Percentiles rank a stretch among this genome's conserved stretches.
phyloP scores from a whole-genome alignment of 495 filamentous ascomycete genomes.

The Penicillium malachiteum region DNA sequence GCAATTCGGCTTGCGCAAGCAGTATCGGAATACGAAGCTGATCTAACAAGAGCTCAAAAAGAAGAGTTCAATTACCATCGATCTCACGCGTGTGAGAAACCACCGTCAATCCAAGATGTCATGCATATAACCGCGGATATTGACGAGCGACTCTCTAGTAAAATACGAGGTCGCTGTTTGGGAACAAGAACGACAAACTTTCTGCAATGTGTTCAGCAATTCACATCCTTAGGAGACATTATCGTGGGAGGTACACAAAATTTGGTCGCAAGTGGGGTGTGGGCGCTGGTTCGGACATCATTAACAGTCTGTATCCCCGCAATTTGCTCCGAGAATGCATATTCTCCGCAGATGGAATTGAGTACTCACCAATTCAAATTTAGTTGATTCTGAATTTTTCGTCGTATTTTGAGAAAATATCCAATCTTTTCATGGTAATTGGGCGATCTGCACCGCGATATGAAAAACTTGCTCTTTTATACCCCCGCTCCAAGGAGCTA shows the following conservation, averaged over 20 bases:
- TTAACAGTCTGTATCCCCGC: conserved; percentile 29
- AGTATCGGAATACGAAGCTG: conserved; percentile 37
- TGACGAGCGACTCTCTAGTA: conserved; percentile 18
- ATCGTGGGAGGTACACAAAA: conserved; percentile 44
- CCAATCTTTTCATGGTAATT: conserved; percentile 39
- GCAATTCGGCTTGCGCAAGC: conserved; percentile 40
- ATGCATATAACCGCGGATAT: conserved; percentile 45
- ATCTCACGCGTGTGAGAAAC: conserved; percentile 18
- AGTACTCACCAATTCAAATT: no score
- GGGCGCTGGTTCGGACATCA: conserved; percentile 40
- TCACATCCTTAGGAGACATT: conserved; percentile 42
- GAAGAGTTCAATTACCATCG: conserved; percentile 23
- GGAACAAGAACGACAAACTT: conserved; percentile 42
- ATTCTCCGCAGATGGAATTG: neutral
- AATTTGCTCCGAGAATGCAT: neutral
- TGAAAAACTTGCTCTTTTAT: conserved; percentile 37
- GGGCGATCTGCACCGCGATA: conserved; percentile 42
- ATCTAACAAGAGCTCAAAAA: conserved; percentile 39
- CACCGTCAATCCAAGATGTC: conserved; percentile 25
- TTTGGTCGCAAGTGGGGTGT: conserved; percentile 44
- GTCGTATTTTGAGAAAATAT: conserved; percentile 41
- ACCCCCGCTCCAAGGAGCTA: conserved; percentile 36
- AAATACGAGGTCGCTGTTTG: conserved; percentile 28
- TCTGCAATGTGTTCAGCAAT: conserved; percentile 44
- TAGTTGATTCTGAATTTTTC: neutral